Percentiles rank a stretch among this genome's conserved stretches.
Evolutionary conservation across 2,329 filamentous ascomycete genomes (phyloP).

Genomic region (Xylaria sp.): DNA sequence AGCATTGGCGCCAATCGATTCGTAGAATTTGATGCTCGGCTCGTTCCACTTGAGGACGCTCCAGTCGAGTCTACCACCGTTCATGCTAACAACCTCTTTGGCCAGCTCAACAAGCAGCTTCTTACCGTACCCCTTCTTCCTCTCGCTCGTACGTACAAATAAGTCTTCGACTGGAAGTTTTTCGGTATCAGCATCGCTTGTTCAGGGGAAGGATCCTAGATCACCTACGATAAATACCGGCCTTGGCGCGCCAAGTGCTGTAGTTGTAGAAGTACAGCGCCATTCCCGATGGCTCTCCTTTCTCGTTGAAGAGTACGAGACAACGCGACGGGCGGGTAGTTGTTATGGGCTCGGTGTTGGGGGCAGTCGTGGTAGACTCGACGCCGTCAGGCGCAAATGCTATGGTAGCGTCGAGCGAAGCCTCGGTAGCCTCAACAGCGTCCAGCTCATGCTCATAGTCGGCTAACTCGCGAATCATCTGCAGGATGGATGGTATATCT

Average conservation of each 20-base stretch:
- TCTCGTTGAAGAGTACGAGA: slow-evolving; percentile 69
- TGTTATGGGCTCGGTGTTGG: slow-evolving; percentile 65
- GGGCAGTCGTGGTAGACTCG: slow-evolving; percentile 53
- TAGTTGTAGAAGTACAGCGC: slow-evolving; percentile 97
- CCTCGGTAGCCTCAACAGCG: slow-evolving; percentile 81
- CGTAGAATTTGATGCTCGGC: slow-evolving; percentile 89
- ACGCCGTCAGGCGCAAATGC: slow-evolving; percentile 73
- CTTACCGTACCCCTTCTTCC: slow-evolving; percentile 84
- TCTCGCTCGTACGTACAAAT: slow-evolving; percentile 77
- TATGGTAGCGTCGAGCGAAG: slow-evolving; percentile 77
- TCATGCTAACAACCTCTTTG: slow-evolving; percentile 78
- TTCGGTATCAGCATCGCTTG: background rate
- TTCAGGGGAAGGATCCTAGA: background rate
- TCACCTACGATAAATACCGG: slow-evolving; percentile 77
- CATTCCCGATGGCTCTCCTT: slow-evolving; percentile 72
- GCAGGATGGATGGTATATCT: slow-evolving; percentile 87
- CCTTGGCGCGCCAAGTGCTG: slow-evolving; percentile 87
- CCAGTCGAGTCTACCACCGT: slow-evolving; percentile 86
- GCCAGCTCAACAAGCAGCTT: slow-evolving; percentile 79
- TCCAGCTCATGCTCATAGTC: slow-evolving; percentile 84
- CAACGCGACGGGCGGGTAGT: slow-evolving; percentile 76
- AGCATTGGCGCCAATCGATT: slow-evolving; percentile 72
- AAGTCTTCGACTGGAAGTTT: slow-evolving; percentile 77
- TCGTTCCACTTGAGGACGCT: slow-evolving; percentile 93
- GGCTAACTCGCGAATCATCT: slow-evolving; percentile 85